Conservation (phyloP, 2,329 filamentous ascomycete species). For the Epichloe sylvatica region DNA sequence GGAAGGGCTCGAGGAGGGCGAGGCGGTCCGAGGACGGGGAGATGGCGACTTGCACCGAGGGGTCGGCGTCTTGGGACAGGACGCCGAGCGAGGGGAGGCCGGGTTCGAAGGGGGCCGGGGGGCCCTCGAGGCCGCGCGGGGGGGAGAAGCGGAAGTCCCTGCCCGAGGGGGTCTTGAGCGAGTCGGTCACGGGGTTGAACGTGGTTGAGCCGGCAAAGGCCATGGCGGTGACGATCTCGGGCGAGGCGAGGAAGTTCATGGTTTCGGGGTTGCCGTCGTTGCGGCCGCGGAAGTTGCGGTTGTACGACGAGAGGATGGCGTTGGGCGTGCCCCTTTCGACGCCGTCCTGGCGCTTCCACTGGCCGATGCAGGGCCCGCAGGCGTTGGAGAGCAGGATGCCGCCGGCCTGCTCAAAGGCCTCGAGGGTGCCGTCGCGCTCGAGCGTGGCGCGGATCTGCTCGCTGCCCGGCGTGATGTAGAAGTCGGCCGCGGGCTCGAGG, state of each 20-base stretch:
- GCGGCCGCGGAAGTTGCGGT: slow-evolving; percentile 92
- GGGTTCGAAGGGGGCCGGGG: slow-evolving; percentile 55
- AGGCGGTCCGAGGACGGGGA: slow-evolving; percentile 80
- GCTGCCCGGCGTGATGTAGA: slow-evolving; percentile 92
- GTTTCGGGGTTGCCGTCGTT: slow-evolving; percentile 95
- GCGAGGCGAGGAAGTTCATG: slow-evolving; percentile 97
- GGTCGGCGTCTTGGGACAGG: slow-evolving; percentile 56
- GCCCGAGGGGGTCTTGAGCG: slow-evolving; percentile 67
- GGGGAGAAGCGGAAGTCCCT: slow-evolving; percentile 74
- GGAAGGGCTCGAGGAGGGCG: slow-evolving; percentile 81
- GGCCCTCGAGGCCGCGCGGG: slow-evolving; percentile 55
- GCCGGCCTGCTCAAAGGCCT: slow-evolving; percentile 74
- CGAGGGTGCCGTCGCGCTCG: slow-evolving; percentile 73
- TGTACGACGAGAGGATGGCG: slow-evolving; percentile 93
- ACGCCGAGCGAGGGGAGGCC: slow-evolving; percentile 62
- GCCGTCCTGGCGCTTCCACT: slow-evolving; percentile 86
- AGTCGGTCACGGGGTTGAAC: slow-evolving; percentile 91
- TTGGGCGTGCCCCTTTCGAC: slow-evolving; percentile 75
- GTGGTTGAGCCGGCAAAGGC: slow-evolving; percentile 82
- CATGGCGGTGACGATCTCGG: slow-evolving; percentile 94
- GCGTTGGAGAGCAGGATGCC: slow-evolving; percentile 88
- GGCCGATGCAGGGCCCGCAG: slow-evolving; percentile 85
- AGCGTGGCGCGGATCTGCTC: slow-evolving; percentile 94
- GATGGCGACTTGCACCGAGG: slow-evolving; percentile 59
- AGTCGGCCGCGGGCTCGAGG: slow-evolving; percentile 74